A percentile compares a stretch with the other conserved stretches of the same genome.
Conservation (phyloP, 371 early-diverging fungal genomes). For the Parasitella parasitica region DNA sequence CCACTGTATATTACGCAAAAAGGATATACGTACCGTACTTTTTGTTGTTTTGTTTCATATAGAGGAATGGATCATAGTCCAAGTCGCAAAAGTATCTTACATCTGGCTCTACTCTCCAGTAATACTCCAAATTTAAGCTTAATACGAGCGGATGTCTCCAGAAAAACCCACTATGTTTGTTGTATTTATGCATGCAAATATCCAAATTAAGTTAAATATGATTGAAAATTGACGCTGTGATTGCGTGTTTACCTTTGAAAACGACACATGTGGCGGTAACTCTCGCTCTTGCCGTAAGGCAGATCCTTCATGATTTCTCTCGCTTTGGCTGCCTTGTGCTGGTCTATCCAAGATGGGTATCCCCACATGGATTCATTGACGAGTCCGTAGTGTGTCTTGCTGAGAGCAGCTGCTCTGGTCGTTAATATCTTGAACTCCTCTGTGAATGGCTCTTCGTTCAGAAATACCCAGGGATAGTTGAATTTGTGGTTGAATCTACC, state of each 20-base stretch:
- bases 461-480: constrained; percentile 81
- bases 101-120: constrained; percentile 90
- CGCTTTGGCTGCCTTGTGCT: constrained; percentile 51
- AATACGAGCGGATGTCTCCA: constrained; percentile 69
- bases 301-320: constrained; percentile 62
- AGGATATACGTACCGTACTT: constrained; percentile 64
- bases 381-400: constrained; percentile 50
- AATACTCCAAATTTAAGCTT: constrained; percentile 69
- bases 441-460: constrained; percentile 76
- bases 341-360: constrained; percentile 81
- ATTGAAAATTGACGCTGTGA: not conserved
- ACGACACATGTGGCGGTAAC: constrained; percentile 96
- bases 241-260: constrained; percentile 40
- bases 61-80: constrained; percentile 82
- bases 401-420: constrained; percentile 38
- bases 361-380: constrained; percentile 75
- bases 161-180: constrained; percentile 73
- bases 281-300: constrained; percentile 83
- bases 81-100: constrained; percentile 78
- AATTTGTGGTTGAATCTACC: constrained; percentile 74
- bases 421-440: constrained; percentile 52
- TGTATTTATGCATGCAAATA: not conserved
- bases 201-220: not conserved
- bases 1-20: not conserved
- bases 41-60: constrained; percentile 71